Conservation (phyloP, 305 asterid species). For the Fraxinus floribunda region DNA sequence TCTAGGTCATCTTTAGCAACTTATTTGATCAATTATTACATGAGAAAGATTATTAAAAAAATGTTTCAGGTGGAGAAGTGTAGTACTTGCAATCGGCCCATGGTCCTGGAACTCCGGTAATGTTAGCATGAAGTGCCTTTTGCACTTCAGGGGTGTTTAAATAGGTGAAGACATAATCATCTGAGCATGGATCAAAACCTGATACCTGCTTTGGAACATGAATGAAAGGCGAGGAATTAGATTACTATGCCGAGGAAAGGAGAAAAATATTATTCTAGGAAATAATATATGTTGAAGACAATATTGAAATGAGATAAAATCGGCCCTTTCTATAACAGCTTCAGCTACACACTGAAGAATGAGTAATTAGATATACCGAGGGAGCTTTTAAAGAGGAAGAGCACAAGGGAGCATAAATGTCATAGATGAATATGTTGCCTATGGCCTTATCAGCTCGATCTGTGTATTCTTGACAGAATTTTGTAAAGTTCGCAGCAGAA, state of each 20-base stretch:
- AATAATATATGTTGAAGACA: neutral
- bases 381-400: constrained; percentile 7
- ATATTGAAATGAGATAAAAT: neutral
- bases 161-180: constrained; percentile 20
- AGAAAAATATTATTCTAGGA: neutral
- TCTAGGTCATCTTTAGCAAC: neutral
- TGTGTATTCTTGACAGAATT: constrained; percentile 4
- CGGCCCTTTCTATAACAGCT: neutral
- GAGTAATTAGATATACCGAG: constrained; percentile 12
- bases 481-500: neutral
- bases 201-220: neutral
- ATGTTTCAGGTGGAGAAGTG: neutral
- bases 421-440: constrained; percentile 2
- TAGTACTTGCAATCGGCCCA: constrained; percentile 33
- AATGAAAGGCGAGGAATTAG: neutral
- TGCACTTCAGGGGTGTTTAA: constrained; percentile 29
- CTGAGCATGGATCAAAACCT: constrained; percentile 28
- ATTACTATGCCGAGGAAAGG: constrained; percentile 7
- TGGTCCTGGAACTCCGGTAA: constrained; percentile 19
- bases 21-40: neutral
- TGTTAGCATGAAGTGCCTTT: constrained; percentile 28
- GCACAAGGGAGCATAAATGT: constrained; percentile 9
- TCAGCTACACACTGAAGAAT: neutral
- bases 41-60: neutral
- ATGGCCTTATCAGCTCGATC: neutral